phyloP scores from a whole-genome alignment of 1,284 basidiomycete species.

The Amylostereum chailletii region DNA sequence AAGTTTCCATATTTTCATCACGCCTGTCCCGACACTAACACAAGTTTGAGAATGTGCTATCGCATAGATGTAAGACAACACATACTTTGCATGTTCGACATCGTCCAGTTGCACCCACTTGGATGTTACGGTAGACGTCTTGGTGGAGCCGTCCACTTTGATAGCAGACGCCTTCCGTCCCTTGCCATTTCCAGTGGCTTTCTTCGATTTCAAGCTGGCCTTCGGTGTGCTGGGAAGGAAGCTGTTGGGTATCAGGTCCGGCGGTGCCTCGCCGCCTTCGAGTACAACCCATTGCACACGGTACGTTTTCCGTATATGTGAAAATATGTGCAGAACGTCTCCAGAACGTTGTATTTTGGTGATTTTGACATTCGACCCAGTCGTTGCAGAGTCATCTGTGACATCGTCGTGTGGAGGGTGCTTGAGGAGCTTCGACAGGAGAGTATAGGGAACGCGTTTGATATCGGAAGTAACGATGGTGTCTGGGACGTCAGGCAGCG shows the following conservation, averaged over 20 bases:
- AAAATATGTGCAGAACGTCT: slow-evolving; percentile 79
- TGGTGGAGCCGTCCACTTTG: background rate
- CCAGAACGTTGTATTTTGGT: slow-evolving; percentile 42
- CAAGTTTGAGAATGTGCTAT: background rate
- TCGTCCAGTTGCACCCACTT: slow-evolving; percentile 18
- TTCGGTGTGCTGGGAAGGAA: slow-evolving; percentile 1
- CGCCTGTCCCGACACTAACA: slow-evolving; percentile 51
- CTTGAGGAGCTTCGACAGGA: slow-evolving; percentile 35
- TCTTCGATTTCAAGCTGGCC: slow-evolving; percentile 8
- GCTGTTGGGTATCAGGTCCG: slow-evolving; percentile 14
- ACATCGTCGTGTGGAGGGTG: slow-evolving; percentile 13
- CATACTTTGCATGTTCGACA: slow-evolving; percentile 20
- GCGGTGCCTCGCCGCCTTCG: slow-evolving; percentile 34
- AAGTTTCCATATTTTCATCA: slow-evolving; percentile 49
- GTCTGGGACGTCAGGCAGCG: slow-evolving; percentile 36
- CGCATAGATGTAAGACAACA: background rate
- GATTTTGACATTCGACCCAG: slow-evolving; percentile 21
- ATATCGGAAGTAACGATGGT: slow-evolving; percentile 24
- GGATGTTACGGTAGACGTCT: background rate
- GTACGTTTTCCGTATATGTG: slow-evolving; percentile 88
- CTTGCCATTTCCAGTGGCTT: background rate
- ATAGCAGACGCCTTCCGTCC: background rate
- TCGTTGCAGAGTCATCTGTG: slow-evolving; percentile 3
- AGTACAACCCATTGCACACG: slow-evolving; percentile 67
- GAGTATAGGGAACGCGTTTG: slow-evolving; percentile 27